Evolutionary conservation across 2,329 filamentous ascomycete genomes (phyloP), one percentile per base, ranked within the genome.

Genomic region (Chaetomiaceae sp.): DNA sequence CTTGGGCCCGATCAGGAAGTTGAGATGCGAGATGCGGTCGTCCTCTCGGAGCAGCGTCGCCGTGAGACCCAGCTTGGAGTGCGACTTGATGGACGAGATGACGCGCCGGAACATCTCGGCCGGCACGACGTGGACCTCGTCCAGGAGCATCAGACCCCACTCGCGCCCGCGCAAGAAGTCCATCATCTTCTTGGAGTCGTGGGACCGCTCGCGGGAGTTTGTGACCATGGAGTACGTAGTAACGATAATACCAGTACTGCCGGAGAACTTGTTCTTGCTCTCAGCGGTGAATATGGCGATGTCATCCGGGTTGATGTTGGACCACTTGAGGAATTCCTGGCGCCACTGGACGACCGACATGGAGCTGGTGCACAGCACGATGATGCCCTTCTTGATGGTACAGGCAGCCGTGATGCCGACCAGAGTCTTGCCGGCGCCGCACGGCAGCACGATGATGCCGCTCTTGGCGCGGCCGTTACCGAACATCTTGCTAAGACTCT

Each of bases 141-240:
- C 93, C 9, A 97, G 76, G 47, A 98, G 84, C 84, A 98, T 94
- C 49, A 98, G 72, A 58, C 93, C 93, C 93, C 93, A 98, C 74
- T 98, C 93, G 53, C 90, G 83, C 3, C 78, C 77, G 15, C 82
- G 83, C 52, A 98, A 77, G 63, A 95, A 97, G 52, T 93, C 83
- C 88, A 98, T 96, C 81, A 97, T 95, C 71, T 95, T 94, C 62
- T 93, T 83, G 3, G 91, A 87, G 63, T 98, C 91, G 62, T 97
- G 84, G 2, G 93, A 91, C 48, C 91, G 79, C 49, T 88, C 85
- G 40, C 88, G 79, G 12, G 84, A 89, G 60, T 93, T 87, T 8
- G 88, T 95, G n/a, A 98, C 89, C 93, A 98, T 98, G 49, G 88
- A 93, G 66, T 98, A 98, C 1, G 93, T 98, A 10, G 90, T 95